Base-by-base conservation (phyloP, 371 early-diverging fungal genomes). In the Smittium mucronatum region DNA sequence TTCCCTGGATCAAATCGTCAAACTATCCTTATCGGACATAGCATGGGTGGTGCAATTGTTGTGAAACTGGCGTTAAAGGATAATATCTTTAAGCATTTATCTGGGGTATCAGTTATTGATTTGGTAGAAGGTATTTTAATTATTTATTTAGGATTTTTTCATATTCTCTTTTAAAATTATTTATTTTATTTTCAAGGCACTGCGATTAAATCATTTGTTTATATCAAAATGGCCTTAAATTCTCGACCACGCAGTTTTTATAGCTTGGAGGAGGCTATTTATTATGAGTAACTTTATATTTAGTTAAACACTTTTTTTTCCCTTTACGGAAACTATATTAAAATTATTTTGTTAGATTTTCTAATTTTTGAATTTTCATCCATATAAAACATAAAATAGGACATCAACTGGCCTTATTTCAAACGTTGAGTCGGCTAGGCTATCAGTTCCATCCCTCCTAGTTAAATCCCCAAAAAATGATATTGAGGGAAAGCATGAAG, bases 11-110 rank as follows among this genome's bases (percentile, higher is more conserved):
- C 67, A 33, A 57, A 25, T 11, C 64, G 76, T 11, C 72, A 64
- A 28, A 57, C 74, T 25, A 63, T 82, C 17, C 64, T 77, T 1
- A 70, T 73, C 25, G 71, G 74, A 0, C 69, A 73, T 74, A 93
- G 93, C 78, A 88, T 94, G 90, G 96, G 96, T 34, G 96, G 93
- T 2, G 84, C 93, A 0, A 89, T 94, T 1, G 89, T 91, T 0
- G 88, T 89, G 0, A 85, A 92, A 73, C 89, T 85, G 11, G 89
- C 89, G 0, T 73, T 81, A 15, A 77, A 79, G 17, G 69, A 77
- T 36, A 68, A 77, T 65, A 74, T 91, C 16, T 76, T 79, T 30
- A 16, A 63, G 28, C 84, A 85, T 47, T 73, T 93, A 0, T 71
- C 85, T 2, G 94, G 93, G 0, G 82, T 92, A 0, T 85, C 82